Conservation (phyloP, 805 yeast species). For the Komagataella mondaviorum region DNA sequence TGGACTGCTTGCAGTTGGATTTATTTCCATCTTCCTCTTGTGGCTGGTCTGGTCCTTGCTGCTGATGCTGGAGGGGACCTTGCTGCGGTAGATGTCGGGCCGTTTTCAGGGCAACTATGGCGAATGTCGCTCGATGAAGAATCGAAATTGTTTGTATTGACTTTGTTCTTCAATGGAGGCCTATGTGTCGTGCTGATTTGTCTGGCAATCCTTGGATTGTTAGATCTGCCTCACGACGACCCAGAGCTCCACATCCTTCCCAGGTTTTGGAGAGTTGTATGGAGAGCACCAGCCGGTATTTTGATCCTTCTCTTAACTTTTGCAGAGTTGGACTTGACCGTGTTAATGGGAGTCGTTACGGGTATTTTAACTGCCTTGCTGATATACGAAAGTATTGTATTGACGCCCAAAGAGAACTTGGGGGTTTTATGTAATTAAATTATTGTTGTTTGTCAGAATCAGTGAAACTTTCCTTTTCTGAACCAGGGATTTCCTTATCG, state of each 20-base stretch:
- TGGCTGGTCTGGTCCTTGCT: slow-evolving; percentile 35
- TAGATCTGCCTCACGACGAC: slow-evolving; percentile 31
- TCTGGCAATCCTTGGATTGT: slow-evolving; percentile 24
- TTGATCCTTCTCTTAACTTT: slow-evolving; percentile 5
- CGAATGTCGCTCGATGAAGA: slow-evolving; percentile 10
- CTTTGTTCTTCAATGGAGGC: slow-evolving; percentile 41
- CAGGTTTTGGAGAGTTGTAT: slow-evolving; percentile 23
- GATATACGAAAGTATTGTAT: slow-evolving; percentile 5
- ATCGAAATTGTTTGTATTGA: slow-evolving; percentile 22
- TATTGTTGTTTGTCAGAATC: not conserved
- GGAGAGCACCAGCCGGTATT: slow-evolving; percentile 13
- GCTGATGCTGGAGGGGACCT: slow-evolving; percentile 49
- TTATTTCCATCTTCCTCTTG: slow-evolving; percentile 34
- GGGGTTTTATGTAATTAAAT: not conserved
- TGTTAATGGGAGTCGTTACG: slow-evolving; percentile 6
- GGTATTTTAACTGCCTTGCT: slow-evolving; percentile 4
- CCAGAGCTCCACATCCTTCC: slow-evolving; percentile 16
- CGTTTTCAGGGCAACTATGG: not conserved
- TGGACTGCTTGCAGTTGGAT: slow-evolving; percentile 31
- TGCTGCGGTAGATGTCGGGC: slow-evolving; percentile 15
- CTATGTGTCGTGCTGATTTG: slow-evolving; percentile 27
- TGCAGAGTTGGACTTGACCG: slow-evolving; percentile 6
- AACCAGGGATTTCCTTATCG: not conserved
- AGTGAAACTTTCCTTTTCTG: not conserved
- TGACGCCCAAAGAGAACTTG: not conserved